phyloP scores from a whole-genome alignment of 371 early-diverging fungal species.

The Mortierella sp. region DNA sequence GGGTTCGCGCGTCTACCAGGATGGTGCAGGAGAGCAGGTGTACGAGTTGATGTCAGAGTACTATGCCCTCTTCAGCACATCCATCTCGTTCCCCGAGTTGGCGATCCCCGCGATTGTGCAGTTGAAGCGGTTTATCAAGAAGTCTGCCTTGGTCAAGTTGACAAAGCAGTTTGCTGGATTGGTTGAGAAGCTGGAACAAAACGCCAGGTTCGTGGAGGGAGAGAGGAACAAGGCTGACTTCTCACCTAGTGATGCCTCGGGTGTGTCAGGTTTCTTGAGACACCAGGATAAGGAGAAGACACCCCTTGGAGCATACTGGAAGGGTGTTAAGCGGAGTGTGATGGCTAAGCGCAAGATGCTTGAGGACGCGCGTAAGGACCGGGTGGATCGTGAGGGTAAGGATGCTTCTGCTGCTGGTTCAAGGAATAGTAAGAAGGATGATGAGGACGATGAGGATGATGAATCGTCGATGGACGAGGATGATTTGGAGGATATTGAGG shows the following conservation, averaged over 20 bases:
- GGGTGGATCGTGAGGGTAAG: slow-evolving; percentile 31
- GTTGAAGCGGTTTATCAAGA: slow-evolving; percentile 74
- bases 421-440: slow-evolving; percentile 33
- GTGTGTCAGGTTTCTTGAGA: slow-evolving; percentile 62
- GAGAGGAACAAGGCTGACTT: slow-evolving; percentile 84
- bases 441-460: too few relatives aligned
- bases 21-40: slow-evolving; percentile 83
- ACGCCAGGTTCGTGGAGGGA: slow-evolving; percentile 81
- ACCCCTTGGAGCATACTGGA: slow-evolving; percentile 50
- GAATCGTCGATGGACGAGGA: slow-evolving; percentile 57
- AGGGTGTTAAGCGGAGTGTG: slow-evolving; percentile 51
- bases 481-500: slow-evolving; percentile 50
- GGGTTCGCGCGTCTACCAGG: slow-evolving; percentile 87
- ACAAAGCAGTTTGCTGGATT: slow-evolving; percentile 83
- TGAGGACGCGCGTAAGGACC: slow-evolving; percentile 54
- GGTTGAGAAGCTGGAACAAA: slow-evolving; percentile 88
- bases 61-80: slow-evolving; percentile 75
- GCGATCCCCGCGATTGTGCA: slow-evolving; percentile 82
- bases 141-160: slow-evolving; percentile 74
- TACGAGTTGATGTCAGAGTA: slow-evolving; percentile 79
- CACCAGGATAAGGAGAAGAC: slow-evolving; percentile 57
- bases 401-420: slow-evolving; percentile 10
- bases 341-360: slow-evolving; percentile 55
- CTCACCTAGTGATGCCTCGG: slow-evolving; percentile 77
- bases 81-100: slow-evolving; percentile 93